Evolutionary conservation across 2,329 filamentous ascomycete species (phyloP).

Genomic region (Fusarium camptoceras): DNA sequence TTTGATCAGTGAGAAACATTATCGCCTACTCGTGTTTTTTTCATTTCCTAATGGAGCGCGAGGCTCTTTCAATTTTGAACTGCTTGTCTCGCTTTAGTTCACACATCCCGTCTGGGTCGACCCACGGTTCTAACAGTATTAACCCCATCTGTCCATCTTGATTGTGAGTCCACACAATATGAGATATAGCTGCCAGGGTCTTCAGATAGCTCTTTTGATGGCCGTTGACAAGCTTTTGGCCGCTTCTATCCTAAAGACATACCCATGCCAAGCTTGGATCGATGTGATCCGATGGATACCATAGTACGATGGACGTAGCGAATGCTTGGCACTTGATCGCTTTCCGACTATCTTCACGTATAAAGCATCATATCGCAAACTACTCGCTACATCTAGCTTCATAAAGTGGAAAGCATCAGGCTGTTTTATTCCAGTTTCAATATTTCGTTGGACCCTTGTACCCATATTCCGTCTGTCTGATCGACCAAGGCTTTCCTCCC

Average conservation of each 20-base stretch:
- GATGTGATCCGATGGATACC: slow-evolving; percentile 16
- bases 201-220: neutral
- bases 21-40: slow-evolving; percentile 9
- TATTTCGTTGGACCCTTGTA: neutral
- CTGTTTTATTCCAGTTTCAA: slow-evolving; percentile 11
- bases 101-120: neutral
- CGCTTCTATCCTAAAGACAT: neutral
- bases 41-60: slow-evolving; percentile 1
- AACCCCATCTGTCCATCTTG: slow-evolving; percentile 12
- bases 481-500: slow-evolving; percentile 10
- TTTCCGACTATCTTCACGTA: neutral
- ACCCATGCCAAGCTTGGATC: slow-evolving; percentile 23
- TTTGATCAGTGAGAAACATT: neutral
- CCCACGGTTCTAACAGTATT: slow-evolving; percentile 15
- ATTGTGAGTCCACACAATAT: slow-evolving; percentile 21
- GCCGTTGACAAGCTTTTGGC: slow-evolving; percentile 34
- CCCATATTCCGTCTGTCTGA: slow-evolving; percentile 1
- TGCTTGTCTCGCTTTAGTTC: slow-evolving; percentile 8
- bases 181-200: slow-evolving; percentile 12
- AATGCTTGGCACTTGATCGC: slow-evolving; percentile 24
- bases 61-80: slow-evolving; percentile 4
- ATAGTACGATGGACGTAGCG: slow-evolving; percentile 11
- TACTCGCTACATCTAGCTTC: neutral
- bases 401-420: neutral
- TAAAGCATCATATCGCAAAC: neutral